Base-by-base conservation (phyloP, 371 early-diverging fungal species). In the Smittium mucronatum region DNA sequence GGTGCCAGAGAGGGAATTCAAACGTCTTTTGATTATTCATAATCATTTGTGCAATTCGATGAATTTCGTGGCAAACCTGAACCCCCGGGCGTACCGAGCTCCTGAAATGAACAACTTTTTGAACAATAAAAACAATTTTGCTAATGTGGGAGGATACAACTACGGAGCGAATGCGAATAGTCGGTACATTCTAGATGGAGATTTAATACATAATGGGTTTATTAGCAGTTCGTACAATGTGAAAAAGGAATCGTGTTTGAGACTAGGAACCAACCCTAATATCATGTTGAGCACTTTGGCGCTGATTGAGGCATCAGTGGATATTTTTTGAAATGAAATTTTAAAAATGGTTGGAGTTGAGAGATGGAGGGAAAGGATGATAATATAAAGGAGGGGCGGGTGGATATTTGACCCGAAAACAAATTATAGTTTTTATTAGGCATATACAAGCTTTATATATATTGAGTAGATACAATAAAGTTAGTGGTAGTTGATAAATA, bases 211-310 rank as follows among this genome's bases (percentile, higher is more conserved):
- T 71, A 81, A 83, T 36, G 35, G 72, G 25, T 95, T 87, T 75
- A 80, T 85, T 1, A 84, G 85, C 2, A 76, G 92, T 29, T 84
- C 92, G 0, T 74, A 86, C 1, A 79, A 81, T 34, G 81, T 86
- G 59, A 94, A 95, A 77, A 81, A 81, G 34, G 94, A 93, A 71
- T 84, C 92, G 70, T 91, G 94, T 0, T 90, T 90, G 72, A 89
- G 89, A 71, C 90, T 93, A 63, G 95, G 95, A 70, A 90, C 92
- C 1, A 88, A 84, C 11, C 85, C 87, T 1, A 85, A 91, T 58
- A 78, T 90, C 16, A 87, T 94, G 68, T 81, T 93, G 83, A 89
- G 92, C 59, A 94, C 93, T 75, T 80, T 94, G 64, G 81, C 88
- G 34, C 90, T 88, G 33, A 82, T 88, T 64, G 79, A 83, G 64